A percentile compares a stretch with the other conserved stretches of the same genome.
These are phyloP conservation scores for Colletotrichum simmondsii DNA, from an alignment of 2,329 filamentous ascomycete genomes.

Conservation along the genomic window DNA sequence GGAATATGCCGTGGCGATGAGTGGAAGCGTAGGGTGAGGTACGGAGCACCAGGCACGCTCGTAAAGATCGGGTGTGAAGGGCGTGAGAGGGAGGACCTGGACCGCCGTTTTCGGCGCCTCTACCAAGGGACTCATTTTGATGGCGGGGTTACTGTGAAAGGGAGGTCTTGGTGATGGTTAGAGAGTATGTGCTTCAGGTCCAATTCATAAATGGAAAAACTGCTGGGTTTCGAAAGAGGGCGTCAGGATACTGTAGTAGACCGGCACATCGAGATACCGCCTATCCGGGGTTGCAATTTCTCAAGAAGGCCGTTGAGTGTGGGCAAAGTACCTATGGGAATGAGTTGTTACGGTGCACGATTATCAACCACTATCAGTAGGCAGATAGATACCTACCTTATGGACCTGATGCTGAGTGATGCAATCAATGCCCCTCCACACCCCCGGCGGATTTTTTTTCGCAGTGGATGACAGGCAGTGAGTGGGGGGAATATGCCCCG, in stretches of 20 bases:
- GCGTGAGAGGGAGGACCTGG: slow-evolving; percentile 56
- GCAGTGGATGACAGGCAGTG: not conserved
- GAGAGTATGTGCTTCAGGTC: not conserved
- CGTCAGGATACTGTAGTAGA: not conserved
- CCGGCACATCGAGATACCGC: not conserved
- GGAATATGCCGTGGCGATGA: slow-evolving; percentile 88
- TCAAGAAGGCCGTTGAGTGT: not conserved
- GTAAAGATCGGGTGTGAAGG: slow-evolving; percentile 67
- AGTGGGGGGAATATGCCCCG: slow-evolving; percentile 3
- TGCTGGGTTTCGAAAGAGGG: not conserved
- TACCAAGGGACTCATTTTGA: slow-evolving; percentile 16
- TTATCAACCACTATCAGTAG: not conserved
- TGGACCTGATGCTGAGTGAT: slow-evolving; percentile 8
- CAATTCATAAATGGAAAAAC: not conserved
- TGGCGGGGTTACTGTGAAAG: not conserved
- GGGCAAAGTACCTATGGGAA: not conserved
- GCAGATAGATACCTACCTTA: not conserved
- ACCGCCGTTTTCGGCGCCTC: slow-evolving; percentile 26
- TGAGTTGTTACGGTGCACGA: not conserved
- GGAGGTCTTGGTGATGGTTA: not conserved
- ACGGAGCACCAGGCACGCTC: slow-evolving; percentile 86
- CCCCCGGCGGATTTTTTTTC: slow-evolving; percentile 11
- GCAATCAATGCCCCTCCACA: slow-evolving; percentile 16
- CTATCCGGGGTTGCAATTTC: not conserved
- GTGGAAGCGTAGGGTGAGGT: slow-evolving; percentile 87